Evolutionary conservation across 768 basidiomycete species (phyloP), one percentile per base, ranked within the genome.

Genomic region (Suillus placidus): DNA sequence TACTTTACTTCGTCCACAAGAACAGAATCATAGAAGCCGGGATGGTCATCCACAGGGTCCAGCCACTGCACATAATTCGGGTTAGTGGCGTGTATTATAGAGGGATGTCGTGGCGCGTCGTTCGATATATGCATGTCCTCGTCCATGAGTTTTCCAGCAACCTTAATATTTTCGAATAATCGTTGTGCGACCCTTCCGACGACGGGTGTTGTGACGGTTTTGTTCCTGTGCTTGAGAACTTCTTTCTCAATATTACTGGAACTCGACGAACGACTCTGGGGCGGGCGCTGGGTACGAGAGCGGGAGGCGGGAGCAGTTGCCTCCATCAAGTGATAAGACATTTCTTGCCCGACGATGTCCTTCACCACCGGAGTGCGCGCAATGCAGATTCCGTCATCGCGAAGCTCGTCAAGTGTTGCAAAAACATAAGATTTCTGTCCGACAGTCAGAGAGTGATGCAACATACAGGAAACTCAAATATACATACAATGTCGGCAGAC

Each of bases 1-100:
- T 92, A 93, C 16, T 75, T 62, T 1, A 82, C 82, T 4, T 84
- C 87, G 67, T 92, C 91, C 64, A 92, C 80, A 6, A 68, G 72
- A 3, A 88, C 84, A 37, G 82, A 81, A 4, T 64, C 56, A 65
- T 83, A 90, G 23, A 79, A 79, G 4, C 72, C 72, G 0, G 70
- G 64, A n/a, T 67, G 65, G 9, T 65, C 71, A 7, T 70, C 70
- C 30, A 75, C 66, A 12, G 67, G 66, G 45, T 57, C 64, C 26
- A 68, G 71, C 80, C 83, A 82, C 60, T 74, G 69, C 34, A 83
- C 77, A 8, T 66, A 66, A 23, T 65, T 30, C 0, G 81, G 81
- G 64, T 79, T 77, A 3, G 77, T 57, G 32, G 67, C 58, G 23
- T 77, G 76, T 45, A 77, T 69, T 20, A 69, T 63, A 69, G 71